These are phyloP conservation scores for Kwoniella bestiolae DNA, from an alignment of 768 basidiomycete species.

Conservation along the genomic window DNA sequence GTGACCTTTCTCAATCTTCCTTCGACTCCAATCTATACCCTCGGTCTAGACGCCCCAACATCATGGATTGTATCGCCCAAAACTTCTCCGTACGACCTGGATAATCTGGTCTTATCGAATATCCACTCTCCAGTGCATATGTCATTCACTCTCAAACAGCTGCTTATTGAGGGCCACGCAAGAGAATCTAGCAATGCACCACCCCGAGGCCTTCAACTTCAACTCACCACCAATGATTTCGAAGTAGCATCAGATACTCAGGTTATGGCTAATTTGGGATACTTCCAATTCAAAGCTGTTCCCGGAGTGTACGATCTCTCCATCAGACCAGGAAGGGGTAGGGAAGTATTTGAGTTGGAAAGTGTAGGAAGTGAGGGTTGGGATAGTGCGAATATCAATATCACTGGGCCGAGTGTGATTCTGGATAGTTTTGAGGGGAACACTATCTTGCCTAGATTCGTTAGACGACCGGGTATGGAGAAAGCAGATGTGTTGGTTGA, in stretches of 20 bases:
- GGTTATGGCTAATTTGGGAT: conserved; percentile 92
- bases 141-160: conserved; percentile 79
- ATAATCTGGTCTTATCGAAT: conserved; percentile 89
- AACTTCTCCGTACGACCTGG: conserved; percentile 86
- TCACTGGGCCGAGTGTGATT: conserved; percentile 73
- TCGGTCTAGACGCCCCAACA: conserved; percentile 86
- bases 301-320: conserved; percentile 85
- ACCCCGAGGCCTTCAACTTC: conserved; percentile 88
- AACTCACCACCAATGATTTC: conserved; percentile 64
- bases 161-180: conserved; percentile 93
- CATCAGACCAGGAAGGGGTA: conserved; percentile 79
- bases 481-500: conserved; percentile 74
- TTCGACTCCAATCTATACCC: conserved; percentile 83
- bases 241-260: conserved; percentile 76
- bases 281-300: conserved; percentile 90
- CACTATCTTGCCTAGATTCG: conserved; percentile 81
- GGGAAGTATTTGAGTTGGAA: conserved; percentile 77
- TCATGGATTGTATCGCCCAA: conserved; percentile 93
- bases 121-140: conserved; percentile 57
- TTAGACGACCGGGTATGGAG: conserved; percentile 76
- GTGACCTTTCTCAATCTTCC: conserved; percentile 76
- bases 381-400: conserved; percentile 73
- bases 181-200: conserved; percentile 73
- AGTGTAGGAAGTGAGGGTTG: conserved; percentile 89
- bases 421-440: conserved; percentile 88